phyloP scores from a whole-genome alignment of 2,329 filamentous ascomycete species.

The Bipolaris bicolor region DNA sequence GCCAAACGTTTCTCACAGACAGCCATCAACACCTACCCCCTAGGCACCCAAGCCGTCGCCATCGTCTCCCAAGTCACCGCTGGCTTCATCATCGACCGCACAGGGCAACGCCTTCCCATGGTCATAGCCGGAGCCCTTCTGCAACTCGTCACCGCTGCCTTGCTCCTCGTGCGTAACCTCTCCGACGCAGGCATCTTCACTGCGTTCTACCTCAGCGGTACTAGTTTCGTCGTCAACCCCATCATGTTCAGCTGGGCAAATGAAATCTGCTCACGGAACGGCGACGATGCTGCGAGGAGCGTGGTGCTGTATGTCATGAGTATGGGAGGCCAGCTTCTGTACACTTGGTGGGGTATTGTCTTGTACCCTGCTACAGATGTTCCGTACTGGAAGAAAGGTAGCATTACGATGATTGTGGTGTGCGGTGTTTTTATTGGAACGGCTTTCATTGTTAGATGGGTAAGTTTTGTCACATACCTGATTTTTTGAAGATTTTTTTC shows the following conservation, averaged over 20 bases:
- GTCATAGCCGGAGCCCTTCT: constrained; percentile 37
- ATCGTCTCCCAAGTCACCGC: constrained; percentile 55
- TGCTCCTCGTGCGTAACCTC: constrained; percentile 42
- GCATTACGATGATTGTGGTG: constrained; percentile 45
- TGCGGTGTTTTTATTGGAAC: constrained; percentile 23
- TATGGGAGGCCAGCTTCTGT: constrained; percentile 45
- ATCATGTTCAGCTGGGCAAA: constrained; percentile 50
- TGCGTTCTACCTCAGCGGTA: constrained; percentile 47
- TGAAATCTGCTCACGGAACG: constrained; percentile 42
- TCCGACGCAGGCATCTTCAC: constrained; percentile 42
- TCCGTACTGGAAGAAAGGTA: constrained; percentile 51
- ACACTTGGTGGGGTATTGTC: constrained; percentile 55
- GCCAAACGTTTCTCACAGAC: constrained; percentile 40
- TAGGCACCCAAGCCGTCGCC: constrained; percentile 62
- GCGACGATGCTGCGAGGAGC: constrained; percentile 51
- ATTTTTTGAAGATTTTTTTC: not conserved
- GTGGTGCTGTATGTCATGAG: constrained; percentile 51
- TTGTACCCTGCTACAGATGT: constrained; percentile 52
- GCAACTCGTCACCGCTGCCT: constrained; percentile 40
- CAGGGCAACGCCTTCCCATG: constrained; percentile 42
- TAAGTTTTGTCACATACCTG: constrained; percentile 11
- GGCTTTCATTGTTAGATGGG: constrained; percentile 24
- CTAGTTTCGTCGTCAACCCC: constrained; percentile 49
- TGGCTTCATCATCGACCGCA: constrained; percentile 47
- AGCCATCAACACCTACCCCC: constrained; percentile 64